phyloP scores from a whole-genome alignment of 768 basidiomycete species.

The Cystobasidium onofrii region DNA sequence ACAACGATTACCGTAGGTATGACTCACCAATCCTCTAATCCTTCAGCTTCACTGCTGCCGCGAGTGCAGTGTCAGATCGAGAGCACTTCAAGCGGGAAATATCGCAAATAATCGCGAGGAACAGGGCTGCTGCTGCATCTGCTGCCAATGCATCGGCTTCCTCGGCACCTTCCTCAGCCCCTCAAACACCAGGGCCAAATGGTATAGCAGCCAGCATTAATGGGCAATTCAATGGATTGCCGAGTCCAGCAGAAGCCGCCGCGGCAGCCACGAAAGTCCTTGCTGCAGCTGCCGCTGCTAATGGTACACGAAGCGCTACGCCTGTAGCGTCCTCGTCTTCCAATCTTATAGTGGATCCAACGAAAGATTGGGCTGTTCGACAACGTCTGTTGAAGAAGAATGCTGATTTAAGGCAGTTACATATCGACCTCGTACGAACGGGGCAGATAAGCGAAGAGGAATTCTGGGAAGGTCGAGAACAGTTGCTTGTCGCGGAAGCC shows the following conservation, averaged over 20 bases:
- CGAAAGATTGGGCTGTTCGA: constrained; percentile 48
- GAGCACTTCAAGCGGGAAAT: constrained; percentile 75
- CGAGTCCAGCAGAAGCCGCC: background rate
- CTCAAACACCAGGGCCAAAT: constrained; percentile 44
- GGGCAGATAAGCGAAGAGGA: constrained; percentile 82
- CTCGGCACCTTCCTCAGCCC: constrained; percentile 50
- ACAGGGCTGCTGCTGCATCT: constrained; percentile 51
- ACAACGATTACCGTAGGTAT: background rate
- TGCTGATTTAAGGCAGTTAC: constrained; percentile 68
- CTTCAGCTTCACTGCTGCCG: constrained; percentile 53
- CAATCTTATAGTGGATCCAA: background rate
- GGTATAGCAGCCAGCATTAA: background rate
- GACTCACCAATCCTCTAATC: constrained; percentile 41
- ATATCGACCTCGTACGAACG: constrained; percentile 76
- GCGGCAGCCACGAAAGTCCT: background rate
- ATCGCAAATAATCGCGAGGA: constrained; percentile 65
- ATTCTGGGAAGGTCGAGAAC: constrained; percentile 96
- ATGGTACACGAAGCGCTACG: constrained; percentile 28
- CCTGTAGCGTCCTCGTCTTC: constrained; percentile 17
- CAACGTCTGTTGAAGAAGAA: constrained; percentile 71
- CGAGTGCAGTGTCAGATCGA: constrained; percentile 61
- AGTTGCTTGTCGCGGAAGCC: constrained; percentile 45
- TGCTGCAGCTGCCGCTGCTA: background rate
- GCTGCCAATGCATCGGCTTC: constrained; percentile 43
- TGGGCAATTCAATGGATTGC: constrained; percentile 11